phyloP scores from a whole-genome alignment of 345 rosid species.

The Eucalyptus urophylla region DNA sequence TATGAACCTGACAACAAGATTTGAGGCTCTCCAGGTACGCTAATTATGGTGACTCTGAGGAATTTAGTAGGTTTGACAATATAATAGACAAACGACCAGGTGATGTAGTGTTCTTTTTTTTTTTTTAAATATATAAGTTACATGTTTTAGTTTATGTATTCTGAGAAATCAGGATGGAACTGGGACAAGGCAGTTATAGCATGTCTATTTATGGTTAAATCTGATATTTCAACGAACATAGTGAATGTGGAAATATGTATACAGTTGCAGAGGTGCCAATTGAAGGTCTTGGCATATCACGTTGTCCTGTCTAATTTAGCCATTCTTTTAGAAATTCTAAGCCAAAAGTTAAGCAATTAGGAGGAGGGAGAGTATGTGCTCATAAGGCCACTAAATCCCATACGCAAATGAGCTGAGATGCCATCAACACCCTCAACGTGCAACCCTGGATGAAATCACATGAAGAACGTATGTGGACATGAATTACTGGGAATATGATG shows the following conservation, averaged over 20 bases:
- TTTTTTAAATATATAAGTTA: neutral
- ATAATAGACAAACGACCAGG: neutral
- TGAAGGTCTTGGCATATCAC: neutral
- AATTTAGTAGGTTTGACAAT: neutral
- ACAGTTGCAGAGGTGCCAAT: neutral
- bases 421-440: neutral
- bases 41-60: neutral
- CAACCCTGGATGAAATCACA: neutral
- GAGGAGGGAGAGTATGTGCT: neutral
- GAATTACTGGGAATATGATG: neutral
- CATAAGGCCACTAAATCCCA: neutral
- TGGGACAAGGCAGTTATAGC: neutral
- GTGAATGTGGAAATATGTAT: neutral
- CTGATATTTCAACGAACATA: neutral
- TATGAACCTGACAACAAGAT: constrained; percentile 41
- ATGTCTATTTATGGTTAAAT: neutral
- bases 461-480: neutral
- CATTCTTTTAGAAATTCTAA: neutral
- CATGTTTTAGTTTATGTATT: neutral
- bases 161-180: neutral
- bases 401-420: neutral
- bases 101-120: neutral
- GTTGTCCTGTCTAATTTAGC: neutral
- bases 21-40: constrained; percentile 85
- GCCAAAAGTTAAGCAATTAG: neutral